Conservation (phyloP, 2,329 filamentous ascomycete species). For the Acephala macrosclerotiorum region DNA sequence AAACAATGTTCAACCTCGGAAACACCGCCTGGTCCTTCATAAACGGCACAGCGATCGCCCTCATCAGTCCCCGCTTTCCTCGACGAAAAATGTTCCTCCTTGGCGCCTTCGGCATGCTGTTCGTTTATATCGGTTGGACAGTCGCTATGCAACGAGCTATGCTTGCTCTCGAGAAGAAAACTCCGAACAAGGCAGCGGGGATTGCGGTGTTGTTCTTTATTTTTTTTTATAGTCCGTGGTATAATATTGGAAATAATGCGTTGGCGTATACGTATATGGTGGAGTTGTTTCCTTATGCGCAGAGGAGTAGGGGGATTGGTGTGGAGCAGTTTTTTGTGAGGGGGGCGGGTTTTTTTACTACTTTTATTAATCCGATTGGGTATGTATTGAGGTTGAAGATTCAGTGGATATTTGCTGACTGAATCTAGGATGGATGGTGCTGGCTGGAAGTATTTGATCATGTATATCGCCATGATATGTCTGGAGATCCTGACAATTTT, state of each 20-base stretch:
- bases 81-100: constrained; percentile 59
- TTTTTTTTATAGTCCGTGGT: constrained; percentile 64
- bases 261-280: constrained; percentile 69
- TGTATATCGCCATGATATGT: constrained; percentile 51
- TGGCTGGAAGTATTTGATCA: constrained; percentile 52
- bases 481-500: constrained; percentile 52
- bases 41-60: constrained; percentile 51
- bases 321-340: constrained; percentile 46
- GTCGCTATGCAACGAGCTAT: constrained; percentile 51
- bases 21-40: constrained; percentile 53
- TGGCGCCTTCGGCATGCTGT: constrained; percentile 60
- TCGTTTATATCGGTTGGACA: constrained; percentile 63
- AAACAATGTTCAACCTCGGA: constrained; percentile 44
- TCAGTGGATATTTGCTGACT: not conserved
- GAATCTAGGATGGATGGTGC: constrained; percentile 45
- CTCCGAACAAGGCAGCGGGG: constrained; percentile 36
- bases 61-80: constrained; percentile 52
- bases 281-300: constrained; percentile 64
- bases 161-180: constrained; percentile 43
- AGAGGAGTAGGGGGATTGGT: constrained; percentile 34
- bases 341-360: constrained; percentile 56
- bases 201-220: constrained; percentile 61
- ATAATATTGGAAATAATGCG: constrained; percentile 72
- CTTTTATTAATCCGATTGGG: constrained; percentile 55
- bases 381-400: constrained; percentile 18